phyloP scores from a whole-genome alignment of 1,284 basidiomycete species.

The Cryptococcus sp. region DNA sequence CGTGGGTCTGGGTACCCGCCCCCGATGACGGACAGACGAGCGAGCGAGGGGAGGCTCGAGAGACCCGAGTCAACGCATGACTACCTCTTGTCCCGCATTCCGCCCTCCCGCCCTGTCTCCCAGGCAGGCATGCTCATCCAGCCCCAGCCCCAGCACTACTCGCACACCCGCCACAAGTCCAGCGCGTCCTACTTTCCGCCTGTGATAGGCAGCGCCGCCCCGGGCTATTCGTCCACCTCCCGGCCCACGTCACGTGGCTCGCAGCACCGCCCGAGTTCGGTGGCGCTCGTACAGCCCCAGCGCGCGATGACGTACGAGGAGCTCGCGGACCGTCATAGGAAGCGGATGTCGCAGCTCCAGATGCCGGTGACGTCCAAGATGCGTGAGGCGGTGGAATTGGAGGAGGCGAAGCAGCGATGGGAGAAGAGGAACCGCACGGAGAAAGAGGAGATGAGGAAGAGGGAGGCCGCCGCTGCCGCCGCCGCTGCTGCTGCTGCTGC shows the following conservation, averaged over 20 bases:
- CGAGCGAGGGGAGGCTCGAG: background rate
- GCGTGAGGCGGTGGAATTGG: conserved; percentile 33
- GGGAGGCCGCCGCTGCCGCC: conserved; percentile 15
- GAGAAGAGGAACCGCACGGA: conserved; percentile 27
- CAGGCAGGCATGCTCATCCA: background rate
- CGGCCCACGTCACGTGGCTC: too few relatives aligned
- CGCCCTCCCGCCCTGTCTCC: background rate
- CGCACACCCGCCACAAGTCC: background rate
- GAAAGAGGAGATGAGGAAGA: conserved; percentile 22
- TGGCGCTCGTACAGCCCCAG: too few relatives aligned
- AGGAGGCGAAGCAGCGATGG: conserved; percentile 31
- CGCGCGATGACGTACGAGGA: conserved; percentile 45
- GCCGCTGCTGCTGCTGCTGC: conserved; percentile 8
- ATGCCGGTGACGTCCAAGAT: conserved; percentile 38
- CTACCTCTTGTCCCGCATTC: too few relatives aligned
- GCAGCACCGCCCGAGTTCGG: too few relatives aligned
- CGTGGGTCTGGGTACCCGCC: background rate
- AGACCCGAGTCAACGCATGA: too few relatives aligned
- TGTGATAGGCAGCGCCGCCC: too few relatives aligned
- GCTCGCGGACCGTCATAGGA: conserved; percentile 44
- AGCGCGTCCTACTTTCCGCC: too few relatives aligned
- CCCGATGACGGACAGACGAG: background rate
- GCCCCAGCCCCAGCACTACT: background rate
- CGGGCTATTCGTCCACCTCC: too few relatives aligned
- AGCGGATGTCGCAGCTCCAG: conserved; percentile 42